phyloP scores from a whole-genome alignment of 1,284 basidiomycete genomes.

The Ganoderma boninense region DNA sequence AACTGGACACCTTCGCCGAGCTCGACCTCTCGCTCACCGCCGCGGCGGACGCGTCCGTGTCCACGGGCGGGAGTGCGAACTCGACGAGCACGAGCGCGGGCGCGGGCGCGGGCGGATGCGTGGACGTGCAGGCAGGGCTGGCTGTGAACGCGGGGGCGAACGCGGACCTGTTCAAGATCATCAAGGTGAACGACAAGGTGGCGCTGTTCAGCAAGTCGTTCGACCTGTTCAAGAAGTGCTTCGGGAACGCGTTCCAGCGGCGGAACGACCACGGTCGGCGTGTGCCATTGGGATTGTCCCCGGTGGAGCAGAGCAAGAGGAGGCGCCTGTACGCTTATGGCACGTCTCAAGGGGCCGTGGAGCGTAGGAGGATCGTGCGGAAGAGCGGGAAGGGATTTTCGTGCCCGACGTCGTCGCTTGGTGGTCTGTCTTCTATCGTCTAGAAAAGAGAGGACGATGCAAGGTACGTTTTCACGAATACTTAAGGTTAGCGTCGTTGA shows the following conservation, averaged over 20 bases:
- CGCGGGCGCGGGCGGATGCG: slow-evolving; percentile 20
- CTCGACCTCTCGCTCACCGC: slow-evolving; percentile 38
- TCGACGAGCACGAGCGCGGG: slow-evolving; percentile 15
- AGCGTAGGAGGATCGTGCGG: too few species aligned
- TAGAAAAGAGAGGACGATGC: background rate
- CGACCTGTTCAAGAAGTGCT: slow-evolving; percentile 16
- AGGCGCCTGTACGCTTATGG: background rate
- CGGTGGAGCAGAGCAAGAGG: background rate
- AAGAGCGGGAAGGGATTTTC: background rate
- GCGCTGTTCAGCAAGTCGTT: background rate
- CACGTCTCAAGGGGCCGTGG: background rate
- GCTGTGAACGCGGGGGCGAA: slow-evolving; percentile 4
- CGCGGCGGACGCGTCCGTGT: slow-evolving; percentile 25
- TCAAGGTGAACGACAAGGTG: background rate
- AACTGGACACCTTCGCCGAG: slow-evolving; percentile 52
- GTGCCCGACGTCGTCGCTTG: background rate
- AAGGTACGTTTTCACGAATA: background rate
- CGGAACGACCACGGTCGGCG: background rate
- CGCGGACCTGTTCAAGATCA: background rate
- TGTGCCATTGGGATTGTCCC: background rate
- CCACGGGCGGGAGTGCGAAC: slow-evolving; percentile 2
- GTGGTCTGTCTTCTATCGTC: background rate
- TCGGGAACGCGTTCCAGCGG: background rate
- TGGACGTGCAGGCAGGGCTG: slow-evolving; percentile 4
- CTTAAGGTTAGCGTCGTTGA: background rate